phyloP scores from a whole-genome alignment of 768 basidiomycete species.

The Lactifluus pinguis region DNA sequence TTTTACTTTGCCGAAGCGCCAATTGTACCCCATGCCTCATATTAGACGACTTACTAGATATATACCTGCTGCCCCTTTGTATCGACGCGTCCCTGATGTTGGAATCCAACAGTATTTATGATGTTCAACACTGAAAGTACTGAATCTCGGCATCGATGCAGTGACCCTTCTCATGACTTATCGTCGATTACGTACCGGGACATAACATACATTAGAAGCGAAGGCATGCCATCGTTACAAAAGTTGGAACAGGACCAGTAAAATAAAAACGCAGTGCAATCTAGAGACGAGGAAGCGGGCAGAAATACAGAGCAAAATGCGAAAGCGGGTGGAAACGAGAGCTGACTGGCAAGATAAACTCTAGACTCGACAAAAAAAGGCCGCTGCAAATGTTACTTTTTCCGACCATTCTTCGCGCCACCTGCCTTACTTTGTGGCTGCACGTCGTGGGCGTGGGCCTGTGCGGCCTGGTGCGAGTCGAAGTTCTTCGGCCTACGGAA shows the following conservation, averaged over 20 bases:
- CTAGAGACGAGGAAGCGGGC: neutral
- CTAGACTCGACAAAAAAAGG: neutral
- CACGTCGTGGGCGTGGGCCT: slow-evolving; percentile 3
- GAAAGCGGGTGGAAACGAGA: slow-evolving; percentile 19
- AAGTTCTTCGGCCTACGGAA: slow-evolving; percentile 78
- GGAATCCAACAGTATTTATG: neutral
- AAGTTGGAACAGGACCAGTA: neutral
- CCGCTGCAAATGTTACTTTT: slow-evolving; percentile 27
- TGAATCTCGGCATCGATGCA: neutral
- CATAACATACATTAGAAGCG: neutral
- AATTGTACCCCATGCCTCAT: neutral
- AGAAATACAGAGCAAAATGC: slow-evolving; percentile 13
- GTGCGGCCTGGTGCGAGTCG: slow-evolving; percentile 24
- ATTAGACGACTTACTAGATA: neutral
- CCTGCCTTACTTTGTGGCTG: slow-evolving; percentile 22
- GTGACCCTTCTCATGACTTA: neutral
- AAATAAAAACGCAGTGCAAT: slow-evolving; percentile 2
- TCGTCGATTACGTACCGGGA: slow-evolving; percentile 1
- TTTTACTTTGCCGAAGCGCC: neutral
- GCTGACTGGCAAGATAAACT: slow-evolving; percentile 15
- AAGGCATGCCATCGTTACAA: slow-evolving; percentile 2
- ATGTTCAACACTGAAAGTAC: neutral
- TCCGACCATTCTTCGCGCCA: slow-evolving; percentile 33
- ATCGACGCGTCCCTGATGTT: neutral
- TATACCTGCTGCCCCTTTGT: neutral